Base-by-base conservation (phyloP, 495 filamentous ascomycete genomes). In the Talaromyces stipitatus region DNA sequence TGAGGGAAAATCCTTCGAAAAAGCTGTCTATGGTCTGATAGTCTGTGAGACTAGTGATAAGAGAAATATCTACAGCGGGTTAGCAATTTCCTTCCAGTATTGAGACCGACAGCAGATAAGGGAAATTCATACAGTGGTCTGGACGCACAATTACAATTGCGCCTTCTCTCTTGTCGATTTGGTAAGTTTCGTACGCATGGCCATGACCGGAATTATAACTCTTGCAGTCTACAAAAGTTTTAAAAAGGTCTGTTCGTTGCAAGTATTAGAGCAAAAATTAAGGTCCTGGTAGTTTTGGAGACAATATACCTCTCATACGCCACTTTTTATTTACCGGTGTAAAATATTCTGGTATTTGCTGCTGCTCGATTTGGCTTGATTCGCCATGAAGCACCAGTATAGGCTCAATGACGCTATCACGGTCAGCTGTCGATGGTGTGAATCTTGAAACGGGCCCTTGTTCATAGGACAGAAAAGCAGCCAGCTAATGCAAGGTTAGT, bases 171-270 rank as follows among this genome's bases (percentile, higher is more conserved):
- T 75, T 68, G 51, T 80, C 72, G 24, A 89, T 71, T 0, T 80
- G 84, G 46, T 85, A 84, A 7, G 72, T 68, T 33, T 85, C 71
- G 59, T 89, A 89, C 3, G 79, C 79, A 28, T 85, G 76, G 0
- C 85, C 85, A 51, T 86, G 82, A n/a, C 78, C 81, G 4, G 74
- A 71, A 56, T 87, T 81, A 66, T 86, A 84, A 65, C 78, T 83
- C 54, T 85, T 79, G 52, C 88, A 85, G 56, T 90, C 86, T 32
- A 82, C 78, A 65, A 78, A 88, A 4, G 82, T 75, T 56, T 87
- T 88, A 52, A 83, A 76, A 2, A 85, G 61, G 58, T 82, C 85
- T 85, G 32, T 20, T 10, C 9, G 10, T 16, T 18, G 4, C 27
- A 50, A 20, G 32, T 7, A 1, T 45, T 53, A 55, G 3, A n/a